phyloP scores from a whole-genome alignment of 176 grass and related monocot genomes.

The Raddia guianensis region DNA sequence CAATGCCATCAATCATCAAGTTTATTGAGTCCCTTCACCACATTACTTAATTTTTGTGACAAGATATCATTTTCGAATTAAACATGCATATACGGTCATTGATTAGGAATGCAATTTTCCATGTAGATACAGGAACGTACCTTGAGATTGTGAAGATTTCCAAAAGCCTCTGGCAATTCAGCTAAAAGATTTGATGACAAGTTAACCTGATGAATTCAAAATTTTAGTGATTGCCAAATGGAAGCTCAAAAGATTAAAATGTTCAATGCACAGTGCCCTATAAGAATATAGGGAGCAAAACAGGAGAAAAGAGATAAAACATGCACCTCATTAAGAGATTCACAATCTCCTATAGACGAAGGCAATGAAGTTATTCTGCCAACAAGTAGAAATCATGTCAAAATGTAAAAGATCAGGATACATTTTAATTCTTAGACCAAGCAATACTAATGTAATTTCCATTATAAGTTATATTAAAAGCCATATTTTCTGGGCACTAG shows the following conservation, averaged over 20 bases:
- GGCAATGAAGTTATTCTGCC: conserved; percentile 77
- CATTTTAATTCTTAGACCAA: conserved; percentile 30
- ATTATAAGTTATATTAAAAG: neutral
- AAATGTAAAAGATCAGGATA: conserved; percentile 3
- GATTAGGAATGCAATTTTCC: conserved; percentile 6
- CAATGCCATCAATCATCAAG: conserved; percentile 16
- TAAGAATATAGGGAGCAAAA: conserved; percentile 12
- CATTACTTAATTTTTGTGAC: neutral
- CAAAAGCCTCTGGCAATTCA: conserved; percentile 71
- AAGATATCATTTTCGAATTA: conserved; percentile 21
- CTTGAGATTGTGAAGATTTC: conserved; percentile 77
- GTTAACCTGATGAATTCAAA: conserved; percentile 64
- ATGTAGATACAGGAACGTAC: conserved; percentile 50
- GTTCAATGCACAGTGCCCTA: neutral
- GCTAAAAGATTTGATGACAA: conserved; percentile 82
- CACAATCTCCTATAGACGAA: conserved; percentile 75
- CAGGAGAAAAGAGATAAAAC: neutral
- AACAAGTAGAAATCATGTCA: conserved; percentile 38
- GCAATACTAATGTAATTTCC: conserved; percentile 21
- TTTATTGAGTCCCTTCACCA: neutral
- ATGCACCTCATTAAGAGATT: conserved; percentile 74
- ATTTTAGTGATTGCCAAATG: conserved; percentile 31
- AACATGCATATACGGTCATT: neutral
- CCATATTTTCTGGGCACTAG: neutral
- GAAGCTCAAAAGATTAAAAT: conserved; percentile 24